Evolutionary conservation across 805 yeast genomes (phyloP), one percentile per base, ranked within the genome.

Genomic region (Suhomyces kilbournensis): DNA sequence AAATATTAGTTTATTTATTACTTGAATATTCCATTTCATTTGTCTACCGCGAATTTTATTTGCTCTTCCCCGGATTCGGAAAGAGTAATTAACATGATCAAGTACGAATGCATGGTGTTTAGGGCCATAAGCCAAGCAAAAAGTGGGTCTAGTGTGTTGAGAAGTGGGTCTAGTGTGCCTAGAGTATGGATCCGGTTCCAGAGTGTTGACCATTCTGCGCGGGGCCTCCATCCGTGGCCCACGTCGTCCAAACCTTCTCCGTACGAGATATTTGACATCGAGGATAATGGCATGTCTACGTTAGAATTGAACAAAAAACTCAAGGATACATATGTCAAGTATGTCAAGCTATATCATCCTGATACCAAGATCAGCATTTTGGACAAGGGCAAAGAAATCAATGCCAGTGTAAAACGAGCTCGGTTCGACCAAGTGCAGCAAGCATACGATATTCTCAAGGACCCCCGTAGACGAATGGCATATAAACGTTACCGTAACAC

Each of bases 261-360:
- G 0, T 85, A 86, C 60, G 89, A 88, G 32, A 76, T 90, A 3
- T 79, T 90, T 52, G 59, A 60, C 1, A 44, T 68, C 19, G 64
- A 64, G 22, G 77, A 77, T 51, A 65, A 65, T 47, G 66, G 60
- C 9, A 56, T 65, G 28, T 67, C 85, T 47, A 81, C 81, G 54
- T 56, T 69, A 23, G 77, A 77, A 44, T 87, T 85, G 61, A 81
- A 79, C 57, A 74, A 79, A 49, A 71, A 82, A 6, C 55, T 75
- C 25, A 71, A 71, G 52, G 28, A 56, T 4, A 67, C 56, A 23
- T 74, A 75, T 57, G 58, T 63, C 47, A 67, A 67, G 47, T 70
- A 60, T 46, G 91, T 91, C 9, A 88, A 87, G 65, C 63, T 84
- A 8, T 91, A 91, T 60, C 97, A 91, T 64, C 97, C 97, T 0